Evolutionary conservation across 2,329 filamentous ascomycete genomes (phyloP).

Genomic region (Diaporthe vaccinii): DNA sequence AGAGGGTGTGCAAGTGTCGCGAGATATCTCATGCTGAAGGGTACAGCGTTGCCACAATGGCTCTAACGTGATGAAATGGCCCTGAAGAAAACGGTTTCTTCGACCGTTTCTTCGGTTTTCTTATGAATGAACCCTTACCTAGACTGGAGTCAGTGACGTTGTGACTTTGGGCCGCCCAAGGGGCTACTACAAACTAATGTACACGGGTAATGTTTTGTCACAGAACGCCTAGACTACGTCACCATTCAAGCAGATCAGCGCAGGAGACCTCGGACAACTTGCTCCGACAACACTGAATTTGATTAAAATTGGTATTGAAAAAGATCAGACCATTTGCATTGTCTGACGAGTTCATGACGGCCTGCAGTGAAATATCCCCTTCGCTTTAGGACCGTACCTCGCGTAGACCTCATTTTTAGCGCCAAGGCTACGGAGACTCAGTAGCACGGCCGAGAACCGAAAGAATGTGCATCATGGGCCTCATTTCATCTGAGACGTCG

Average conservation of each 20-base stretch:
- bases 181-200: not conserved
- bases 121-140: not conserved
- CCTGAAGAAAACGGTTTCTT: not conserved
- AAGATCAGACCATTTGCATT: no score
- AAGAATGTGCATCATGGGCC: not conserved
- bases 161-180: constrained; percentile 7
- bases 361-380: not conserved
- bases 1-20: not conserved
- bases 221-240: constrained; percentile 9
- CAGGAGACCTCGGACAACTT: not conserved
- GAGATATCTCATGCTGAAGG: constrained; percentile 30
- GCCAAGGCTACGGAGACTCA: not conserved
- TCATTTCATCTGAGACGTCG: not conserved
- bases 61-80: not conserved
- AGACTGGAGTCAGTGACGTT: constrained; percentile 2
- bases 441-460: not conserved
- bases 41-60: not conserved
- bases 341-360: not conserved
- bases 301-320: not conserved
- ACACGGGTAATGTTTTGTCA: not conserved
- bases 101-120: not conserved
- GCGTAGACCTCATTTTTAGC: not conserved
- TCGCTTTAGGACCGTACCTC: not conserved
- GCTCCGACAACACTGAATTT: not conserved
- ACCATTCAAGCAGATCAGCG: constrained; percentile 1